phyloP scores from a whole-genome alignment of 2,329 filamentous ascomycete genomes.

The Diaporthe humulicola region DNA sequence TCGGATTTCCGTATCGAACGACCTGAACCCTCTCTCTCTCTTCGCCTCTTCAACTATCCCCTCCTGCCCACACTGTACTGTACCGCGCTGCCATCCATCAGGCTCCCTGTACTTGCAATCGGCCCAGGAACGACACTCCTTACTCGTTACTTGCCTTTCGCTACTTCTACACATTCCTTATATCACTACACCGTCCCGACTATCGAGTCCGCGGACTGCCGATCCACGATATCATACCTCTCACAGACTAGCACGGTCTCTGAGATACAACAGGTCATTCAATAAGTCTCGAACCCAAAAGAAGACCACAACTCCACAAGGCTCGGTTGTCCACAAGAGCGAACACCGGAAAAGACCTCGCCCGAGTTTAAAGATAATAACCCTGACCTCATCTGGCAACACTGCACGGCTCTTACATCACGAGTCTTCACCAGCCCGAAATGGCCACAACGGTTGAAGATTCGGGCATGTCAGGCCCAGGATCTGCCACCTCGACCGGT shows the following conservation, averaged over 20 bases:
- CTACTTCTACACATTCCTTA: conserved; percentile 38
- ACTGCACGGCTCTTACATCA: conserved; percentile 40
- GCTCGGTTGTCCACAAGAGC: conserved; percentile 13
- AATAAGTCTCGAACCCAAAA: conserved; percentile 7
- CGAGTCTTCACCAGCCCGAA: conserved; percentile 42
- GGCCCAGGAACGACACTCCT: conserved; percentile 54
- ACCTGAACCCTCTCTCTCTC: conserved; percentile 41
- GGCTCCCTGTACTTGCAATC: conserved; percentile 38
- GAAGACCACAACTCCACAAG: not conserved
- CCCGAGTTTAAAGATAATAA: conserved; percentile 30
- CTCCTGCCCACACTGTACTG: conserved; percentile 36
- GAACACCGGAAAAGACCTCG: conserved; percentile 11
- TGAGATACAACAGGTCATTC: conserved; percentile 22
- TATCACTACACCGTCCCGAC: conserved; percentile 21
- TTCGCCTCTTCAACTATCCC: conserved; percentile 40
- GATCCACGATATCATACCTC: conserved; percentile 17
- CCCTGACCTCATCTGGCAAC: conserved; percentile 22
- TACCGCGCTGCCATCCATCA: conserved; percentile 42
- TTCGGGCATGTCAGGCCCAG: conserved; percentile 35
- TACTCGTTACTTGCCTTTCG: conserved; percentile 44
- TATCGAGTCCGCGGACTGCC: conserved; percentile 30
- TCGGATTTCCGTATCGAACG: conserved; percentile 36
- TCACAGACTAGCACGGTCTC: conserved; percentile 19
- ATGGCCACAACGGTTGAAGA: conserved; percentile 55
- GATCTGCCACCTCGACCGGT: conserved; percentile 43